Percentiles rank a stretch among this genome's conserved stretches.
These are phyloP conservation scores for Hypoxylon lenormandii DNA, from an alignment of 495 filamentous ascomycete genomes.

Conservation along the genomic window DNA sequence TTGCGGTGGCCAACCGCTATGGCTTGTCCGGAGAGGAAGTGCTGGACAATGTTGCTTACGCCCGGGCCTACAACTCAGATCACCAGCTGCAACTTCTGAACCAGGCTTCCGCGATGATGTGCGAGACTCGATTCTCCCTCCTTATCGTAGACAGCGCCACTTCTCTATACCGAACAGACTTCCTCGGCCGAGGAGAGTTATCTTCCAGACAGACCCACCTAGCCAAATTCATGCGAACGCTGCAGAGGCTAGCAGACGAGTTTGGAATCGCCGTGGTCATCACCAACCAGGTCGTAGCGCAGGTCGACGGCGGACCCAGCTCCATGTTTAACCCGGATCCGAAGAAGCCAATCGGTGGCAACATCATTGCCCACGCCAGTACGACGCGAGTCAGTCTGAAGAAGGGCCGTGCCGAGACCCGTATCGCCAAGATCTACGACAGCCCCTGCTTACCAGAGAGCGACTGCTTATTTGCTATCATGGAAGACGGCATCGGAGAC, in stretches of 20 bases:
- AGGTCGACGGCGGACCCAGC: slow-evolving; percentile 94
- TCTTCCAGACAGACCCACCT: slow-evolving; percentile 90
- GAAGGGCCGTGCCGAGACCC: slow-evolving; percentile 93
- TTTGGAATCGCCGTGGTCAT: slow-evolving; percentile 99
- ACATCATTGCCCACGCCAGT: slow-evolving; percentile 97
- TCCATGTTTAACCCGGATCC: slow-evolving; percentile 99
- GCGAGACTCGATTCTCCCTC: slow-evolving; percentile 94
- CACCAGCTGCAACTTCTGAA: slow-evolving; percentile 94
- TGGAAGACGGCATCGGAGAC: slow-evolving; percentile 95
- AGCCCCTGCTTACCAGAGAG: slow-evolving; percentile 96
- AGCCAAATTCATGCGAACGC: slow-evolving; percentile 94
- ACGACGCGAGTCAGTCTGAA: slow-evolving; percentile 91
- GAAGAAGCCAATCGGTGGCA: slow-evolving; percentile 98
- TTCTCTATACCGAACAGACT: slow-evolving; percentile 94
- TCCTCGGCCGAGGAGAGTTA: slow-evolving; percentile 91
- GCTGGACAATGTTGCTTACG: slow-evolving; percentile 97
- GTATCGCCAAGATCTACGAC: slow-evolving; percentile 98
- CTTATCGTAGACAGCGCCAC: slow-evolving; percentile 96
- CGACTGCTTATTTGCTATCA: slow-evolving; percentile 96
- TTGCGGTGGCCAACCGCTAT: slow-evolving; percentile 92
- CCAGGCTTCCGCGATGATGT: slow-evolving; percentile 98
- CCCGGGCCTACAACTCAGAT: slow-evolving; percentile 96
- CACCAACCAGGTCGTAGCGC: slow-evolving; percentile 97
- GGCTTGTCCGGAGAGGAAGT: slow-evolving; percentile 96
- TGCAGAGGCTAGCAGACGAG: slow-evolving; percentile 94